Evolutionary conservation across 2,329 filamentous ascomycete species (phyloP).

Genomic region (Phialemoniopsis sp.): DNA sequence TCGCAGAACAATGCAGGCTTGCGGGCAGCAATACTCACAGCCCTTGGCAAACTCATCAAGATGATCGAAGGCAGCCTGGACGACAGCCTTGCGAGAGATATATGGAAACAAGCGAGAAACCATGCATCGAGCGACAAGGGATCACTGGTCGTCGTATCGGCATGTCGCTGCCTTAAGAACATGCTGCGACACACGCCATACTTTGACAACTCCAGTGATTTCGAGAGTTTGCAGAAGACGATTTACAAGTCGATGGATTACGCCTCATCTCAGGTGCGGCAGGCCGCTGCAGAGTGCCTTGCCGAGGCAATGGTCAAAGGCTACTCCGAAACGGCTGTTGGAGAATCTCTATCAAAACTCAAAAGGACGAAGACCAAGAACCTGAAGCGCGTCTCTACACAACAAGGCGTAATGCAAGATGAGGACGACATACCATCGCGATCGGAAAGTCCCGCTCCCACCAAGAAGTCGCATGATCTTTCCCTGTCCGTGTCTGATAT

Average conservation of each 20-base stretch:
- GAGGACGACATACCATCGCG: constrained; percentile 67
- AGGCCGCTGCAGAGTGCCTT: constrained; percentile 82
- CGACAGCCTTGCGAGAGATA: constrained; percentile 78
- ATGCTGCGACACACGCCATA: constrained; percentile 70
- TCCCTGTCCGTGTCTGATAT: constrained; percentile 74
- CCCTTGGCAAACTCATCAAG: constrained; percentile 69
- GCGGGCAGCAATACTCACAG: constrained; percentile 71
- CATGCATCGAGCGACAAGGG: constrained; percentile 78
- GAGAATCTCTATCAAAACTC: constrained; percentile 50
- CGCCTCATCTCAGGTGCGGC: constrained; percentile 67
- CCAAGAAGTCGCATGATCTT: constrained; percentile 68
- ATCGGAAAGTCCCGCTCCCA: constrained; percentile 68
- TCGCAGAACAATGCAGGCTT: constrained; percentile 78
- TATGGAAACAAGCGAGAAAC: constrained; percentile 87
- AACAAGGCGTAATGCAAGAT: constrained; percentile 58
- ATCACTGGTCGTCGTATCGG: constrained; percentile 70
- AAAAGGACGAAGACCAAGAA: constrained; percentile 65
- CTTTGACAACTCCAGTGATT: constrained; percentile 86
- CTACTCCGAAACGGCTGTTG: constrained; percentile 57
- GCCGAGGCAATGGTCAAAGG: constrained; percentile 79
- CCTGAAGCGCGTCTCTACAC: constrained; percentile 54
- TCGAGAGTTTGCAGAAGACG: constrained; percentile 78
- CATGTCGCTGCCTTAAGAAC: constrained; percentile 74
- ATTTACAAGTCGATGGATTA: constrained; percentile 88
- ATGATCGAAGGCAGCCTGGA: constrained; percentile 78